Evolutionary conservation across 2,329 filamentous ascomycete genomes (phyloP).

Genomic region (Fusarium metavorans): DNA sequence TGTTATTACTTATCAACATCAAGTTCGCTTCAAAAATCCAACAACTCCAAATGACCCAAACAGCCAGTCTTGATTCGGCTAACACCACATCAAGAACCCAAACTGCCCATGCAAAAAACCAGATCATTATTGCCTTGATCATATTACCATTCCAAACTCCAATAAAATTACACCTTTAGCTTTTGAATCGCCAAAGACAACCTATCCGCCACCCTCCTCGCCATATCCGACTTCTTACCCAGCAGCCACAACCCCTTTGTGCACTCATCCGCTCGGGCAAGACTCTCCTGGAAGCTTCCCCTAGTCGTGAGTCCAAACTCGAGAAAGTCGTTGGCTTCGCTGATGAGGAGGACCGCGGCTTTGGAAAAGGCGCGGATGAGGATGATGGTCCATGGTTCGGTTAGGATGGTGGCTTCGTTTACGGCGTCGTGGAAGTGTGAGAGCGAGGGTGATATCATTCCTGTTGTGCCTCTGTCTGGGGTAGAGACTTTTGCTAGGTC

Average conservation of each 20-base stretch:
- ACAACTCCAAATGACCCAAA: not conserved
- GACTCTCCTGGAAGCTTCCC: conserved; percentile 43
- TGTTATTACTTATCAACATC: not conserved
- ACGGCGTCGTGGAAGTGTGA: conserved; percentile 64
- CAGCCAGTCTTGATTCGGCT: not conserved
- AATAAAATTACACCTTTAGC: conserved; percentile 5
- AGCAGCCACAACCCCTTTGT: conserved; percentile 65
- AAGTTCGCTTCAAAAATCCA: not conserved
- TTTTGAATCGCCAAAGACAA: conserved; percentile 26
- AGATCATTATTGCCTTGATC: not conserved
- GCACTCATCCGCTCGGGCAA: conserved; percentile 59
- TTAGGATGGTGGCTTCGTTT: conserved; percentile 65
- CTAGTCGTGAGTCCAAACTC: conserved; percentile 36
- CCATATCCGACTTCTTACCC: conserved; percentile 66
- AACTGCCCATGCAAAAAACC: not conserved
- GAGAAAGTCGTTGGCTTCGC: conserved; percentile 42
- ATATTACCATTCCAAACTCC: not conserved
- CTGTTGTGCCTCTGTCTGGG: conserved; percentile 34
- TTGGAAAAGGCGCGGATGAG: conserved; percentile 65
- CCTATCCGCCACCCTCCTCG: conserved; percentile 41
- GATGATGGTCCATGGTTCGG: conserved; percentile 71
- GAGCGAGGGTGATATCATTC: conserved; percentile 38
- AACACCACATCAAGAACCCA: not conserved
- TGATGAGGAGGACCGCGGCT: conserved; percentile 54
- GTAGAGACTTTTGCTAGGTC: conserved; percentile 62